Base-by-base conservation (phyloP, 1,139 yeast genomes). In the Hyphopichia wangnamkhiaoensis region DNA sequence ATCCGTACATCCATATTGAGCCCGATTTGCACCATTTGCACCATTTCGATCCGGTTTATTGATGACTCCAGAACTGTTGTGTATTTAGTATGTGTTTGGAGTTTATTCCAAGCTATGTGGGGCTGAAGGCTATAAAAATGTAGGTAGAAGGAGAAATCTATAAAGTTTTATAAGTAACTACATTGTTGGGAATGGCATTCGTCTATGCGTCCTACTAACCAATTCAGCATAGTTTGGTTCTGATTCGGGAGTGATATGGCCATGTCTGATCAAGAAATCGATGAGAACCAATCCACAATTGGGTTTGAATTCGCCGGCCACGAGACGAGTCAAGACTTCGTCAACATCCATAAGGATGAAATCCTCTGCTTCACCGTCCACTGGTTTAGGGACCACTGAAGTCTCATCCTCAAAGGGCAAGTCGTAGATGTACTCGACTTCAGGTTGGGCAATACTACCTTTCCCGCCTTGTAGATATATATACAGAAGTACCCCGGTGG, bases 261-360 rank as follows among this genome's bases (percentile, higher is more conserved):
- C 96, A 53, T 86, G 93, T 50, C 98, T 79, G 17, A 91, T 75
- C 46, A 93, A 68, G 52, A 93, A 93, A 53, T 93, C 98, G 18
- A 90, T 69, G 30, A 86, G 72, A 2, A 91, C 83, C 36, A 85
- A 61, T 0, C 84, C 95, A 62, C 96, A 86, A 52, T 93, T 93
- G 31, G 96, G 96, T 60, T 93, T 93, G 67, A 93, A 93, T 48
- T 82, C 78, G 1, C 79, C 80, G 0, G 59, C 56, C 7, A 56
- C 53, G 20, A 91, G 53, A 17, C 76, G 70, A 19, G 54, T 46
- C 26, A 74, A 46, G 0, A 88, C 77, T 46, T 86, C 82, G 8
- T 74, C 79, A 1, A 86, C 59, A 4, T 70, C 61, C 80, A 87
- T 68, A 34, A 91, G 65, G 42, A 63, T 56, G 58, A 91, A 93